phyloP scores from a whole-genome alignment of 2,329 filamentous ascomycete species.

The Alternaria burnsii region DNA sequence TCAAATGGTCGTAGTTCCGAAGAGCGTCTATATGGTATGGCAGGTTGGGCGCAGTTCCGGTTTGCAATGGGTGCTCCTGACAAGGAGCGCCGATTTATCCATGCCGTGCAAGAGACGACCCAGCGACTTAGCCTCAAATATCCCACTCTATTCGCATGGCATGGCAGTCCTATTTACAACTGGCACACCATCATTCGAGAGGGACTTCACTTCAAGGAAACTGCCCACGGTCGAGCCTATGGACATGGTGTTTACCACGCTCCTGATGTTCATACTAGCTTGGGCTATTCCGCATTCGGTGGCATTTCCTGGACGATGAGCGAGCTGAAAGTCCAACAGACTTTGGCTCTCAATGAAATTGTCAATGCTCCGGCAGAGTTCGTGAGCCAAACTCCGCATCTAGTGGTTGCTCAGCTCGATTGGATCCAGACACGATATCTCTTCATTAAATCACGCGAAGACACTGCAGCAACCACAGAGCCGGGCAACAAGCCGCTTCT shows the following conservation, averaged over 20 bases:
- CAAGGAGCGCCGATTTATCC: slow-evolving; percentile 78
- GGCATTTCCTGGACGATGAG: slow-evolving; percentile 71
- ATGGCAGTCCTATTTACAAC: slow-evolving; percentile 78
- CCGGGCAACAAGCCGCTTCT: slow-evolving; percentile 35
- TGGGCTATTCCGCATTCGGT: slow-evolving; percentile 55
- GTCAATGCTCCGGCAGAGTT: slow-evolving; percentile 76
- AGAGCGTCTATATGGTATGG: slow-evolving; percentile 69
- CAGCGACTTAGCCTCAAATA: slow-evolving; percentile 54
- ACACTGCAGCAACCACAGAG: neutral
- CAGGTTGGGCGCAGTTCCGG: slow-evolving; percentile 79
- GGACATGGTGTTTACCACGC: slow-evolving; percentile 88
- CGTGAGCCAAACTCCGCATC: slow-evolving; percentile 63
- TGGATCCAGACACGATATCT: slow-evolving; percentile 94
- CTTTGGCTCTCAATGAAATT: slow-evolving; percentile 83
- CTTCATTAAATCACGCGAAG: slow-evolving; percentile 61
- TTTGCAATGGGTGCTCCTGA: slow-evolving; percentile 92
- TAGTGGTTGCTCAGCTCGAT: slow-evolving; percentile 77
- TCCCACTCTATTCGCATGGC: slow-evolving; percentile 85
- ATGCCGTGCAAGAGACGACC: slow-evolving; percentile 64
- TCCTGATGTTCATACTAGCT: slow-evolving; percentile 64
- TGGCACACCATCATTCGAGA: slow-evolving; percentile 92
- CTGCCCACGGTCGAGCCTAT: slow-evolving; percentile 71
- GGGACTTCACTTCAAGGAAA: slow-evolving; percentile 75
- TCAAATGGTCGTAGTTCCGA: slow-evolving; percentile 46
- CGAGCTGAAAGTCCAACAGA: slow-evolving; percentile 64